These are phyloP conservation scores for Dactylellina sp. DNA, from an alignment of 2,329 filamentous ascomycete species.

Conservation along the genomic window DNA sequence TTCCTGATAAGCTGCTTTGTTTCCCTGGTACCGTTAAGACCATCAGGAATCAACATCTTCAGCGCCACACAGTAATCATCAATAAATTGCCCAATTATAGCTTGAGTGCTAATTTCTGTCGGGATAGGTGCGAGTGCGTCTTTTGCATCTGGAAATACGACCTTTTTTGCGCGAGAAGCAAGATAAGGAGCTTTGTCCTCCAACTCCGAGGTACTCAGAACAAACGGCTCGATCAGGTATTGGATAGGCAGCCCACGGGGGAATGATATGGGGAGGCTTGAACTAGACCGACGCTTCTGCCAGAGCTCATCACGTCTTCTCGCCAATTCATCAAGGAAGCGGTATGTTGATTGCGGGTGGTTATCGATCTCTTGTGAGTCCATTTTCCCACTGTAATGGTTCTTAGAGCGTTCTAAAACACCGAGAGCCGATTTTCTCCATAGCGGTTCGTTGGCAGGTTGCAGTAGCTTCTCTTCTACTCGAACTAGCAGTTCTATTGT, in stretches of 20 bases:
- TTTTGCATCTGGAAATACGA: neutral
- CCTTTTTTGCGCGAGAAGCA: neutral
- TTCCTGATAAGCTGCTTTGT: neutral
- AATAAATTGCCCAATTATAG: neutral
- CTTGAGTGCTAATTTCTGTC: neutral
- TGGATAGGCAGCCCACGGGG: conserved; percentile 19
- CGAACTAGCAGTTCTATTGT: neutral
- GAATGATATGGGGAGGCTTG: neutral
- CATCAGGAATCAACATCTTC: neutral
- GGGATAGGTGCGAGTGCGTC: neutral
- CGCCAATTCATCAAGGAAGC: conserved; percentile 9
- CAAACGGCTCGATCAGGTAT: conserved; percentile 2
- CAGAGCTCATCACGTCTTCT: conserved; percentile 14
- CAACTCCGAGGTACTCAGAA: neutral
- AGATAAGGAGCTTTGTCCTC: neutral
- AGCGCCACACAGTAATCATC: conserved; percentile 4
- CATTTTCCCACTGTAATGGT: neutral
- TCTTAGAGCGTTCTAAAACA: neutral
- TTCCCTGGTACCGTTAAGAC: neutral
- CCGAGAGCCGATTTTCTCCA: neutral
- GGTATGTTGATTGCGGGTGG: neutral
- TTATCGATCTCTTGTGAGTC: neutral
- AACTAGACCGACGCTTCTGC: neutral
- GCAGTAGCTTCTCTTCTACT: neutral
- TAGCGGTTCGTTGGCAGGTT: neutral